Conservation (phyloP, 495 filamentous ascomycete genomes). For the Tricharina praecox region DNA sequence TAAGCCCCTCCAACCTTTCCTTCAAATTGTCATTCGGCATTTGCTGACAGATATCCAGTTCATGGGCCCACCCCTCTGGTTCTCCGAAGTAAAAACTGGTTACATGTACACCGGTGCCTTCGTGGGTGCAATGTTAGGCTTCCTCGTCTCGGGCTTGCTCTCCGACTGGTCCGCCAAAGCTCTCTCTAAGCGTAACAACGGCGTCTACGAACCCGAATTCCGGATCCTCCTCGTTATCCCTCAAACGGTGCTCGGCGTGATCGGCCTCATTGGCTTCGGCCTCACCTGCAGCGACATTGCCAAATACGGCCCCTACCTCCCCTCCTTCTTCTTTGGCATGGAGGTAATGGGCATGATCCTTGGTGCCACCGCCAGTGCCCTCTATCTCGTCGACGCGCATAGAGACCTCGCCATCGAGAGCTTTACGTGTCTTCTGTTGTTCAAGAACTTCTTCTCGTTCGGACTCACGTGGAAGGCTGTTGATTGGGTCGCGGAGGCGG, state of each 20-base stretch:
- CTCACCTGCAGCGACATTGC: slow-evolving; percentile 43
- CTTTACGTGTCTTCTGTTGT: slow-evolving; percentile 77
- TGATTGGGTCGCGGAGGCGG: slow-evolving; percentile 50
- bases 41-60: slow-evolving; percentile 30
- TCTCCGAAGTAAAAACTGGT: slow-evolving; percentile 63
- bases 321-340: slow-evolving; percentile 61
- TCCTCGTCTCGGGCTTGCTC: slow-evolving; percentile 53
- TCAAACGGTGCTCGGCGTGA: slow-evolving; percentile 57
- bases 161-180: slow-evolving; percentile 53
- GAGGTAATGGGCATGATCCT: slow-evolving; percentile 78
- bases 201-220: slow-evolving; percentile 85
- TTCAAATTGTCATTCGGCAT: neutral
- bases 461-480: slow-evolving; percentile 67
- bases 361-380: slow-evolving; percentile 63
- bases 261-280: slow-evolving; percentile 75
- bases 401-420: slow-evolving; percentile 75
- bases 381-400: slow-evolving; percentile 94
- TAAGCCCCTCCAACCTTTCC: neutral
- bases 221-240: slow-evolving; percentile 64
- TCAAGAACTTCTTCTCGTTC: slow-evolving; percentile 88
- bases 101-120: slow-evolving; percentile 84
- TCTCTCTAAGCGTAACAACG: slow-evolving; percentile 58
- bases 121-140: slow-evolving; percentile 62
- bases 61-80: slow-evolving; percentile 61
- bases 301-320: slow-evolving; percentile 51